Evolutionary conservation across 2,329 filamentous ascomycete genomes (phyloP), one percentile per base, ranked within the genome.

Genomic region (Mariannaea elegans): DNA sequence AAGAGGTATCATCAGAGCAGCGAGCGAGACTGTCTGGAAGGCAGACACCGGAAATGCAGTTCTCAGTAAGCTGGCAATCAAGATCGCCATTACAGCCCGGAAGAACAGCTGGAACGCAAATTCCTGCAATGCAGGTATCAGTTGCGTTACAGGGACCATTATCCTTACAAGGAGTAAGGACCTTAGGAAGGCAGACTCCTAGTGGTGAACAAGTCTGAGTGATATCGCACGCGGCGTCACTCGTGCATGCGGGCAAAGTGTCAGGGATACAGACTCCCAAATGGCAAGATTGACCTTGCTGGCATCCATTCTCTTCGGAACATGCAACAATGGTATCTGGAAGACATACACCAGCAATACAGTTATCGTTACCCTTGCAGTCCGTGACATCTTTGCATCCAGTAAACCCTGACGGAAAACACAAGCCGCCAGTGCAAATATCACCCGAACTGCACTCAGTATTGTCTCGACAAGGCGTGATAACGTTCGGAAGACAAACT

Each of bases 21-120:
- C 10, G 3, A 4, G n/a, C 5, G 3, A 49, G 24, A 2, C 29
- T 18, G n/a, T 21, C 13, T 3, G 54, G 47, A 10, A 57, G 14
- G 31, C 54, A 57, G 7, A 51, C 21, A 12, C 54, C 54, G 3
- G 49, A 31, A n/a, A 19, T 29, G 18, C 54, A 57, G 3, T 42
- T 39, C 7, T 51, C 19, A 1, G 29, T 7, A n/a, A 7, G 31
- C 2, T n/a, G 12, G 13, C 54, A 57, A 3, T 51, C 54, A 2
- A 39, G 24, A 18, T 51, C 24, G 1, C 19, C 27, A 2, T 24
- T 45, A 38, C 53, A 56, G 1, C 10, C 13, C 7, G 53, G 27
- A 16, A 56, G 27, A 2, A 27, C 16, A 2, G 41, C 24, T 1
- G 48, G 56, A n/a, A 59, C 16, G 21, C 56, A 53, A 4, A 42